Evolutionary conservation across 78 protist genomes (phyloP).

Genomic region (Diacronema lutheri): DNA sequence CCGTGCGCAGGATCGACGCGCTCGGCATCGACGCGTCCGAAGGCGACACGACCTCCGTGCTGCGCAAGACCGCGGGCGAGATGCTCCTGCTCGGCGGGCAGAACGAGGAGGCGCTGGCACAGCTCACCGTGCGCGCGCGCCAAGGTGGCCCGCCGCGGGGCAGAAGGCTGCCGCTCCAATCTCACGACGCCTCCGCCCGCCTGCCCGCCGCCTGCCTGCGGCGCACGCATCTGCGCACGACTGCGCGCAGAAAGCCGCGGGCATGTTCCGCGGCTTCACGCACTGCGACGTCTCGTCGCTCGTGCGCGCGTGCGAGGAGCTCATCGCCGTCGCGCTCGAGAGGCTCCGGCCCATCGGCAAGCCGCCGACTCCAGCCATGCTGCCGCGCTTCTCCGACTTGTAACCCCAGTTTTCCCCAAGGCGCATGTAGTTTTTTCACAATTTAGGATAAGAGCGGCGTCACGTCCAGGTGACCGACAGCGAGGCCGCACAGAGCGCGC

Average conservation of each 20-base stretch:
- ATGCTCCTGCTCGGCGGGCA: neutral
- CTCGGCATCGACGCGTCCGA: neutral
- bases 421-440: no score
- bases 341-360: no score
- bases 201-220: no score
- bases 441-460: no score
- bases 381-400: no score
- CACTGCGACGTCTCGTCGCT: neutral
- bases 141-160: neutral
- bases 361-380: no score
- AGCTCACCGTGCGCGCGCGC: no score
- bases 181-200: neutral
- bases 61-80: conserved; percentile 6
- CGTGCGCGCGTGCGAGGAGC: neutral
- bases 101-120: neutral
- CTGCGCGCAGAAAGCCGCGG: neutral
- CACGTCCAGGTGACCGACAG: no score
- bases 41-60: neutral
- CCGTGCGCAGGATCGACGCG: neutral
- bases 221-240: neutral
- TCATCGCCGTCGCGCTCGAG: neutral
- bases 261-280: neutral
- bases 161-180: neutral
- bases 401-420: no score
- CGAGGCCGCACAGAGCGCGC: no score